phyloP scores from a whole-genome alignment of 805 yeast genomes.

The Starmera amethionina region DNA sequence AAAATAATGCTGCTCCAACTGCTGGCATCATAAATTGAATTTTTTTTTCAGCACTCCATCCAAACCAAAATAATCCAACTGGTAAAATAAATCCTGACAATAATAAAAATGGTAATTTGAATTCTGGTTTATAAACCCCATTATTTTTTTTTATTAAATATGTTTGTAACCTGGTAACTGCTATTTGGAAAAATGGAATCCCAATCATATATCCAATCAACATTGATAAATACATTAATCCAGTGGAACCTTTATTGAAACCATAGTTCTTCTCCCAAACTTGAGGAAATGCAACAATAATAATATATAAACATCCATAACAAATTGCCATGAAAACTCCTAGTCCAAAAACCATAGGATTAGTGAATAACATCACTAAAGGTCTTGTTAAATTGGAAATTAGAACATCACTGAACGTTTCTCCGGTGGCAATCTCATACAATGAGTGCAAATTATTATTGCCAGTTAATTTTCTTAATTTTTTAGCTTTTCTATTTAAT shows the following conservation, averaged over 20 bases:
- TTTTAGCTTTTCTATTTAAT: conserved; percentile 34
- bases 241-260: conserved; percentile 37
- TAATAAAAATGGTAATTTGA: conserved; percentile 41
- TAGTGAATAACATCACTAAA: conserved; percentile 36
- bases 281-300: conserved; percentile 50
- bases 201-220: conserved; percentile 48
- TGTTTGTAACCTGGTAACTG: conserved; percentile 30
- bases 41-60: conserved; percentile 55
- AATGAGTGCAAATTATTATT: conserved; percentile 47
- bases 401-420: conserved; percentile 28
- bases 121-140: conserved; percentile 55
- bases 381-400: conserved; percentile 42
- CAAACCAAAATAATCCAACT: conserved; percentile 57
- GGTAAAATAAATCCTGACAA: conserved; percentile 43
- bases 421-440: conserved; percentile 48
- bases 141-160: conserved; percentile 29
- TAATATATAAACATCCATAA: conserved; percentile 57
- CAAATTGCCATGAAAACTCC: conserved; percentile 57
- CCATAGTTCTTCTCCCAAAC: conserved; percentile 39
- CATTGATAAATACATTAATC: conserved; percentile 49
- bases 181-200: conserved; percentile 35
- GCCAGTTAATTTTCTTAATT: conserved; percentile 42
- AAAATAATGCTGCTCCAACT: conserved; percentile 52
- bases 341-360: conserved; percentile 56
- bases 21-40: conserved; percentile 55